Evolutionary conservation across 108 stramenopile genomes (phyloP).

Genomic region (Nitzschia inconspicua): DNA sequence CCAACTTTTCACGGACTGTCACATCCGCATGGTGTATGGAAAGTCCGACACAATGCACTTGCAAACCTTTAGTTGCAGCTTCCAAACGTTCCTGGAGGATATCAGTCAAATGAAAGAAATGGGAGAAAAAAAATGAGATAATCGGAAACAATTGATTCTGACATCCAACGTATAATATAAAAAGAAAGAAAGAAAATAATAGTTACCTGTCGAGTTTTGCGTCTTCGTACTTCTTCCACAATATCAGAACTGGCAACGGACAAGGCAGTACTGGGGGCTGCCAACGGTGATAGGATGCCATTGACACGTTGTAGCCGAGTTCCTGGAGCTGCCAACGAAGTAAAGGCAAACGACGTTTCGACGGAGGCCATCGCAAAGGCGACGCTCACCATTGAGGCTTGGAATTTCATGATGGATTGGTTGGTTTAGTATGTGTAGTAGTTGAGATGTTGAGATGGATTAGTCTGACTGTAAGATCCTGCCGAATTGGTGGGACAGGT

Average conservation of each 20-base stretch:
- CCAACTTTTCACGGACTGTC: constrained; percentile 97
- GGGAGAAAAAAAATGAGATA: not conserved
- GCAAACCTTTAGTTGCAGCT: constrained; percentile 86
- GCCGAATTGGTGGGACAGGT: no score
- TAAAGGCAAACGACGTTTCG: constrained; percentile 1
- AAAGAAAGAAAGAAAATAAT: not conserved
- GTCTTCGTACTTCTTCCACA: constrained; percentile 13
- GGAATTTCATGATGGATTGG: constrained; percentile 19
- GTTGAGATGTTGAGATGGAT: not conserved
- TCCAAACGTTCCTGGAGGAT: constrained; percentile 74
- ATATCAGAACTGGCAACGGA: constrained; percentile 12
- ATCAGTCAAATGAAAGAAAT: not conserved
- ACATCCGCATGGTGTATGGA: constrained; percentile 97
- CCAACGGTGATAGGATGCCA: not conserved
- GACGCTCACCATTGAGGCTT: constrained; percentile 14
- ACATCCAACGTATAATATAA: not conserved
- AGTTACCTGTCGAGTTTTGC: constrained; percentile 48
- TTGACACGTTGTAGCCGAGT: not conserved
- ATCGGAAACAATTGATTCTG: not conserved
- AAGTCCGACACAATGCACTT: constrained; percentile 93
- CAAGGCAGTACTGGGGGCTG: not conserved
- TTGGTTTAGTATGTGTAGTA: not conserved
- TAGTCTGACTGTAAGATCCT: no score
- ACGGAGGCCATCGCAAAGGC: constrained; percentile 16
- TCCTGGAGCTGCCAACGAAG: not conserved